Evolutionary conservation across 768 basidiomycete species (phyloP).

Genomic region (Suillus placidus): DNA sequence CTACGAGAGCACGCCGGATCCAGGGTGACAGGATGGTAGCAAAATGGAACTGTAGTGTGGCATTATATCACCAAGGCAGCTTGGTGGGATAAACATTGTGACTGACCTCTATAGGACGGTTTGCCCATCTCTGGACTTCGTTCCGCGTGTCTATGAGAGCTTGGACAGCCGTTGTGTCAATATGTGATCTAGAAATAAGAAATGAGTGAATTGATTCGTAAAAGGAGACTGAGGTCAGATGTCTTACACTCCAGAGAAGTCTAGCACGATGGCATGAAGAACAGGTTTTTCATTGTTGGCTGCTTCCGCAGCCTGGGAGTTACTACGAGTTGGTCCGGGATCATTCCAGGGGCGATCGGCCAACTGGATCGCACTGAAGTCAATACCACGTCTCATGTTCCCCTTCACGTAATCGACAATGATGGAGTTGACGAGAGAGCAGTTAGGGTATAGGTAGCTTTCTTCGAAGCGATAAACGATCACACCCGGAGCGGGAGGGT

Average conservation of each 20-base stretch:
- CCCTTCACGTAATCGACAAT: constrained; percentile 83
- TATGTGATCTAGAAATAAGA: constrained; percentile 60
- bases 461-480: constrained; percentile 93
- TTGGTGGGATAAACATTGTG: not conserved
- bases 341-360: constrained; percentile 93
- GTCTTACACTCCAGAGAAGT: constrained; percentile 81
- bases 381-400: constrained; percentile 74
- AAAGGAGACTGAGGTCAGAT: not conserved
- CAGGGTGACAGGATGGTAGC: constrained; percentile 90
- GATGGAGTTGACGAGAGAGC: constrained; percentile 63
- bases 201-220: constrained; percentile 1
- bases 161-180: constrained; percentile 93
- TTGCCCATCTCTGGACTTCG: constrained; percentile 87
- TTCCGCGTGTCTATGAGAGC: constrained; percentile 85
- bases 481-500: constrained; percentile 82
- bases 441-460: constrained; percentile 85
- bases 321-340: constrained; percentile 64
- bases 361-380: constrained; percentile 62
- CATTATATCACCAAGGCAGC: not conserved
- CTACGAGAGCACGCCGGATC: constrained; percentile 86
- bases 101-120: constrained; percentile 70
- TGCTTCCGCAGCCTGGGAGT: constrained; percentile 47
- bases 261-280: constrained; percentile 86
- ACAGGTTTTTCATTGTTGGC: constrained; percentile 60
- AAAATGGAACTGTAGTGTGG: constrained; percentile 80